Percentiles rank a stretch among this genome's conserved stretches.
These are phyloP conservation scores for Aquilaria yunnanensis DNA, from an alignment of 345 rosid genomes.

Conservation along the genomic window DNA sequence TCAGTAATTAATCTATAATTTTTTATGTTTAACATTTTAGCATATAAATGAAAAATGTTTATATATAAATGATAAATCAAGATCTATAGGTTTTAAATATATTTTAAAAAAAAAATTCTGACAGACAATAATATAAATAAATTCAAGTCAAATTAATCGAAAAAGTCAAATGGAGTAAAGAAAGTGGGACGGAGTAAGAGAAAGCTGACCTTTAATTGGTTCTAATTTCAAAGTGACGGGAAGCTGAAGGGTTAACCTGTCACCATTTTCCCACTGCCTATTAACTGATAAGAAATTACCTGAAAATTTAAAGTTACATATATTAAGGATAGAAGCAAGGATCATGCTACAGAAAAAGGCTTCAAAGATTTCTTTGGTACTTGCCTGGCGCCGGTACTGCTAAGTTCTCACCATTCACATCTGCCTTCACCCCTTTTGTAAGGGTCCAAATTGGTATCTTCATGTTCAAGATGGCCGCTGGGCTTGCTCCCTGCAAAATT, in stretches of 20 bases:
- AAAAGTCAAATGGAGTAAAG: no score
- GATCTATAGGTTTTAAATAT: no score
- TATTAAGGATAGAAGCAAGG: not conserved
- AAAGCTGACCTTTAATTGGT: conserved; percentile 46
- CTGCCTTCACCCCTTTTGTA: conserved; percentile 48
- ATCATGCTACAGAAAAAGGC: not conserved
- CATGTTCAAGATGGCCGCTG: conserved; percentile 53
- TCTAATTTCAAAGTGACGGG: conserved; percentile 54
- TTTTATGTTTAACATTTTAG: no score
- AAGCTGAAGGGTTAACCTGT: conserved; percentile 47
- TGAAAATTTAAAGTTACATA: conserved; percentile 10
- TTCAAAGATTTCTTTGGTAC: not conserved
- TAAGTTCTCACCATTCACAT: conserved; percentile 44
- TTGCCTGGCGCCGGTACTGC: conserved; percentile 61
- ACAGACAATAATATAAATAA: no score
- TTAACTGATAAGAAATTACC: conserved; percentile 49
- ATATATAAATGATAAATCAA: no score
- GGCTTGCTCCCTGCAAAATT: conserved; percentile 34
- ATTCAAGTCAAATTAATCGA: no score
- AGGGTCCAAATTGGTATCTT: conserved; percentile 79
- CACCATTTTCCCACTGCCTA: conserved; percentile 41
- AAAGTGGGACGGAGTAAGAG: no score
- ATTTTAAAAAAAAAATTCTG: no score
- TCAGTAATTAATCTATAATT: no score
- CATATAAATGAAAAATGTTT: no score